Percentiles rank a stretch among this genome's conserved stretches.
phyloP scores from a whole-genome alignment of 2,329 filamentous ascomycete genomes.

The Lachnellula subtilissima region DNA sequence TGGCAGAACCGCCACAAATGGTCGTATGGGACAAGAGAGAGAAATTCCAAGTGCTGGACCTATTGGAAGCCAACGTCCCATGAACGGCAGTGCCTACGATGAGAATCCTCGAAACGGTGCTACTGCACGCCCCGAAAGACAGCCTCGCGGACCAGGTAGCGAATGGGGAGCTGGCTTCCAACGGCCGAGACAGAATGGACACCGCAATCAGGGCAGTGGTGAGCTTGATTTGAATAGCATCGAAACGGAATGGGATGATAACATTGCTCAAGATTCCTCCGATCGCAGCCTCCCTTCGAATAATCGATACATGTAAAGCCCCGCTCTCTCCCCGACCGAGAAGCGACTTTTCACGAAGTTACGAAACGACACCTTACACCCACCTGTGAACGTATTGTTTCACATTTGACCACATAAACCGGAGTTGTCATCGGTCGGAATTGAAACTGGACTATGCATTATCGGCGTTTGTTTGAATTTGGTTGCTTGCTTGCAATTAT shows the following conservation, averaged over 20 bases:
- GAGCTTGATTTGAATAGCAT: constrained; percentile 34
- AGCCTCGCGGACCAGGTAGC: constrained; percentile 52
- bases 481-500: constrained; percentile 10
- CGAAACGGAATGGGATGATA: constrained; percentile 26
- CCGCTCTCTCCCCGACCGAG: constrained; percentile 9
- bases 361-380: constrained; percentile 24
- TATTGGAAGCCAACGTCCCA: constrained; percentile 61
- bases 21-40: constrained; percentile 48
- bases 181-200: constrained; percentile 53
- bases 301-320: constrained; percentile 24
- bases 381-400: constrained; percentile 11
- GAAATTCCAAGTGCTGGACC: constrained; percentile 45
- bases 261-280: constrained; percentile 28
- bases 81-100: constrained; percentile 32
- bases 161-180: constrained; percentile 57
- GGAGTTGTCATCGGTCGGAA: constrained; percentile 13
- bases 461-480: constrained; percentile 14
- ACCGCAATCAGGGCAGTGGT: constrained; percentile 54
- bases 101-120: constrained; percentile 25
- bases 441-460: constrained; percentile 9
- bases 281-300: constrained; percentile 26
- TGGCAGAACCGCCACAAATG: constrained; percentile 30
- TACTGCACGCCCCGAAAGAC: constrained; percentile 49
- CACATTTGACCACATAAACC: constrained; percentile 15
- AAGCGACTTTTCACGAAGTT: constrained; percentile 26